phyloP scores from a whole-genome alignment of 1,284 basidiomycete species.

The Gomphus bonarii region DNA sequence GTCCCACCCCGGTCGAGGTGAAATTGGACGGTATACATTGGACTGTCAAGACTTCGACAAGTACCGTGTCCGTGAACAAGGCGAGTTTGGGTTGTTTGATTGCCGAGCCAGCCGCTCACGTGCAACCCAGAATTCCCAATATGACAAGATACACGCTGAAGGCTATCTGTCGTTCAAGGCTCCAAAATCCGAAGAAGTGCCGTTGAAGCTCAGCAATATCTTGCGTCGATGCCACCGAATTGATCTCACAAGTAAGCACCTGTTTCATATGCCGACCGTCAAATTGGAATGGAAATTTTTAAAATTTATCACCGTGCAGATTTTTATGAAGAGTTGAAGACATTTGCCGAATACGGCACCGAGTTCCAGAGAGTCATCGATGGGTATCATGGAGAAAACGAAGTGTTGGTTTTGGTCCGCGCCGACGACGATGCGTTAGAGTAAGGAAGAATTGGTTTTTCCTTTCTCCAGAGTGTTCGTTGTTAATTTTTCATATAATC shows the following conservation, averaged over 20 bases:
- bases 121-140: slow-evolving; percentile 8
- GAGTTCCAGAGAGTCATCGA: slow-evolving; percentile 15
- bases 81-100: not conserved
- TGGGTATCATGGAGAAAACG: slow-evolving; percentile 11
- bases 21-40: slow-evolving; percentile 11
- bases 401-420: slow-evolving; percentile 15
- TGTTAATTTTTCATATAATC: not conserved
- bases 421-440: slow-evolving; percentile 10
- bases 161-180: slow-evolving; percentile 22
- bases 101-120: too few species aligned
- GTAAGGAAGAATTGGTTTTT: slow-evolving; percentile 9
- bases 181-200: not conserved
- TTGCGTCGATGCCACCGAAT: slow-evolving; percentile 8
- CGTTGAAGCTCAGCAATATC: slow-evolving; percentile 15
- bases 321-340: slow-evolving; percentile 14
- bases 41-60: slow-evolving; percentile 10
- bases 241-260: not conserved
- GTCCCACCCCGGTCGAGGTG: slow-evolving; percentile 10
- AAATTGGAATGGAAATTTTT: not conserved
- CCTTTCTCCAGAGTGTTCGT: not conserved
- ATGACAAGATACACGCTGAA: slow-evolving; percentile 23
- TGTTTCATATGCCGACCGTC: not conserved
- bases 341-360: slow-evolving; percentile 12
- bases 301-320: slow-evolving; percentile 2
- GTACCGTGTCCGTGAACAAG: not conserved